Base-by-base conservation (phyloP, 768 basidiomycete species). In the Tremella mesenterica region DNA sequence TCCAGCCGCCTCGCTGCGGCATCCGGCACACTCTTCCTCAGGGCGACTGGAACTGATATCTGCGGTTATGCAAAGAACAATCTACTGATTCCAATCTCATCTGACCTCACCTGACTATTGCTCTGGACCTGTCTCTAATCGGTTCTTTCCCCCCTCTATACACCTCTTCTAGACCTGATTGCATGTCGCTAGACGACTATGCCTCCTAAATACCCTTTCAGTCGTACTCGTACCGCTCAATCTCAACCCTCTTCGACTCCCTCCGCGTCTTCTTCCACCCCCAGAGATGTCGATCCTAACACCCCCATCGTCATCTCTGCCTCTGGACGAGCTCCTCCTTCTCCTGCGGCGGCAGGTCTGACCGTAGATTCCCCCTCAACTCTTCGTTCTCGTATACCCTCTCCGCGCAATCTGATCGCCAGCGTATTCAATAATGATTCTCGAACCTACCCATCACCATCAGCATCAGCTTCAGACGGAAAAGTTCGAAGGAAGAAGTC, bases 361-460 rank as follows among this genome's bases (percentile, higher is more conserved):
- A 54, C 48, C 16, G 60, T 18, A 14, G n/a, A 53, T 26, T 60
- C 61, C 4, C 61, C 58, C 7, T 50, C 46, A 8, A 54, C 48
- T 16, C 53, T 63, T 26, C 61, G 61, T 25, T 48, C 61, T 29
- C 58, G 61, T 41, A 54, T 56, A n/a, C 49, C 56, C 25, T 63
- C 61, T 4, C 61, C 61, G 0, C 51, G 58, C 16, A 56, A 50
- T 33, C 25, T 34, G 13, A 33, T 31, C 16, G 46, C 48, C 14
- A 56, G 52, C 39, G 51, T 53, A 7, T 63, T 63, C 36, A 18
- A 33, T 18, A 59, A 54, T 27, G 53, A 63, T 21, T 34, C 56
- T 13, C 38, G 38, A 23, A 21, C 23, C 9, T 63, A 63, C 36
- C 61, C 61, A 6, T 63, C 61, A 0, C 61, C 61, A 7, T 48